phyloP scores from a whole-genome alignment of 2,329 filamentous ascomycete genomes.

The Hymenoscyphus fraxineus region DNA sequence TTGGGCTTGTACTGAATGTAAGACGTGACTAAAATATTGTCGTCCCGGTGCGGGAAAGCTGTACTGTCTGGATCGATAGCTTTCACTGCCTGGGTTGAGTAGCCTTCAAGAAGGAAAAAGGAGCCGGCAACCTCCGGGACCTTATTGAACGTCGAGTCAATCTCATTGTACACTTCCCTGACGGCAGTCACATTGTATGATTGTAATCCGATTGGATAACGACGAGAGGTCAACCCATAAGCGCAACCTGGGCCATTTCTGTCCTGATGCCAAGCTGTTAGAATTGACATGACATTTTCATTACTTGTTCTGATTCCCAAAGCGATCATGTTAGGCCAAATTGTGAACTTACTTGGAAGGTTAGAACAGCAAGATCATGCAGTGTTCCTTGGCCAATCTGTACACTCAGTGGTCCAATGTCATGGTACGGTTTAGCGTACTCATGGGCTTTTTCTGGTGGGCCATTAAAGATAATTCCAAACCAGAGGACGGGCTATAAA shows the following conservation, averaged over 20 bases:
- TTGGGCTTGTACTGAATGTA: constrained; percentile 38
- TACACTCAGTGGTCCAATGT: constrained; percentile 39
- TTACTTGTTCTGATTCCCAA: too few species aligned
- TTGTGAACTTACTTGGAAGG: constrained; percentile 33
- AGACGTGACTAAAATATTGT: constrained; percentile 42
- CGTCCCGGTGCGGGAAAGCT: constrained; percentile 43
- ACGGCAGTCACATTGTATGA: constrained; percentile 23
- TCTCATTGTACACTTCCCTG: constrained; percentile 28
- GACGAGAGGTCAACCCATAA: constrained; percentile 18
- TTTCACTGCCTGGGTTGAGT: constrained; percentile 44
- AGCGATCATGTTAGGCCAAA: too few species aligned
- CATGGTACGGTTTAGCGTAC: constrained; percentile 43
- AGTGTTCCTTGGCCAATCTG: constrained; percentile 40
- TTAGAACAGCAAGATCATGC: constrained; percentile 43
- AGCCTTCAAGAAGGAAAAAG: constrained; percentile 55
- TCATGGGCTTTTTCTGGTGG: constrained; percentile 39
- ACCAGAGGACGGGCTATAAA: constrained; percentile 39
- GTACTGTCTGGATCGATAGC: constrained; percentile 36
- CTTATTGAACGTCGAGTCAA: constrained; percentile 28
- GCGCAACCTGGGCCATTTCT: constrained; percentile 27
- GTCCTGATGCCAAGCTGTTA: too few species aligned
- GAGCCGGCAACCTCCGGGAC: constrained; percentile 34
- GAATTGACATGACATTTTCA: too few species aligned
- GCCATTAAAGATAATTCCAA: constrained; percentile 44
- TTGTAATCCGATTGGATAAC: constrained; percentile 26